Base-by-base conservation (phyloP, 2,329 filamentous ascomycete species). In the Nemania sp. region DNA sequence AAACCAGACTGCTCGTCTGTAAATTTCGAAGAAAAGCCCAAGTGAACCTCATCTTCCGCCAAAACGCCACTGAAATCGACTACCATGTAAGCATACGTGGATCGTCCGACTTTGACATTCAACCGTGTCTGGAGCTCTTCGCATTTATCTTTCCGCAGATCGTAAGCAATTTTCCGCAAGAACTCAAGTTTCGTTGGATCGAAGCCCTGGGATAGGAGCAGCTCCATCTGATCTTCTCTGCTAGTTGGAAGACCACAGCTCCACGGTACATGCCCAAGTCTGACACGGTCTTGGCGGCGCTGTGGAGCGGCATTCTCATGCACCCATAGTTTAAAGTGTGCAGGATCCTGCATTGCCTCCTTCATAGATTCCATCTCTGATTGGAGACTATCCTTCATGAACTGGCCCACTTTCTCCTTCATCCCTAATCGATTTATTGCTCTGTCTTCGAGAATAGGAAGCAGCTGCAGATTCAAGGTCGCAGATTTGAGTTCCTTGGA, bases 1-100 rank as follows among this genome's bases (percentile, higher is more conserved):
- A 84, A 81, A 0, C 80, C 80, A 1, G 83, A 82, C 0, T 76
- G 73, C 1, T 84, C 78, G 57, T 86, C 81, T 0, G 74, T 67
- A 62, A 91, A 89, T n/a, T 81, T 80, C n/a, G 77, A 78, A 0
- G 88, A 90, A 64, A 92, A 92, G 0, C 83, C 80, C 0, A 93
- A 68, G 39, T 90, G 87, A 0, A 92, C 80, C 65, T 93, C 87
- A 1, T 83, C 84, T 40, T 89, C 87, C 51, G 83, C 74, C 0
- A 94, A 71, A 0, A 84, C 75, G 0, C 81, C 82, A 0, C 75
- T 75, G 21, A 90, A 90, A 71, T 94, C 90, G 0, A 88, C 83
- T 0, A 90, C 81, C 76, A 92, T 92, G 60, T 82, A 84, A 0
- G 87, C 75, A 47, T 85, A 86, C 0, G 88, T 84, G 0, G 89